These are phyloP conservation scores for Cardamine occulta DNA, from an alignment of 345 rosid species.

Conservation along the genomic window DNA sequence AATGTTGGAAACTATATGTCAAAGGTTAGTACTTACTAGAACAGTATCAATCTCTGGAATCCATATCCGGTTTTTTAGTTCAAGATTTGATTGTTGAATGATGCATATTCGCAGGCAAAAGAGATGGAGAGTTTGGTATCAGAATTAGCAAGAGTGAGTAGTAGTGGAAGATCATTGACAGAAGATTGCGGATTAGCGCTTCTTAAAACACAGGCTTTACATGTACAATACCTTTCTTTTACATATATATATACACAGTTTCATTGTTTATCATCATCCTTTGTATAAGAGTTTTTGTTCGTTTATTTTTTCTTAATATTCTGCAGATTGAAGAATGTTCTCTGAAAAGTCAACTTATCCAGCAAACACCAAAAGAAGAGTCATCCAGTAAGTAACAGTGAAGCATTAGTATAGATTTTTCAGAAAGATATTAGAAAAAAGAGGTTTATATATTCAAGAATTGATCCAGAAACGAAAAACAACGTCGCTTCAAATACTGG, in stretches of 20 bases:
- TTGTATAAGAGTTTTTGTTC: neutral
- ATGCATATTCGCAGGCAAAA: constrained; percentile 53
- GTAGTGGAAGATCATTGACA: constrained; percentile 55
- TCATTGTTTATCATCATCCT: neutral
- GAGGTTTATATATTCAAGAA: neutral
- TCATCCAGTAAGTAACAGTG: neutral
- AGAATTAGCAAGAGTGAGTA: constrained; percentile 62
- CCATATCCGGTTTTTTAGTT: too few species aligned
- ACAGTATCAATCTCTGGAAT: neutral
- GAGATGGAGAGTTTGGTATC: constrained; percentile 61
- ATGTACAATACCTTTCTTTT: constrained; percentile 44
- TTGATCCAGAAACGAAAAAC: neutral
- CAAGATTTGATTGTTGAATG: neutral
- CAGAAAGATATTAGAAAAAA: neutral
- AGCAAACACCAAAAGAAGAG: constrained; percentile 29
- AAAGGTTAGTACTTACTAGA: constrained; percentile 43
- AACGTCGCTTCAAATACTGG: neutral
- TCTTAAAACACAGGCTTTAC: constrained; percentile 46
- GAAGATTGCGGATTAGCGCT: constrained; percentile 62
- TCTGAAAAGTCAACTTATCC: constrained; percentile 62
- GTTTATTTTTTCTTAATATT: neutral
- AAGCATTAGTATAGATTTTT: neutral
- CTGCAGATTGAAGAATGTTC: constrained; percentile 69
- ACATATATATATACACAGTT: neutral
- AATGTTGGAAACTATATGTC: constrained; percentile 51